These are phyloP conservation scores for Coemansia sp. DNA, from an alignment of 192 early-diverging fungal species.

Conservation along the genomic window DNA sequence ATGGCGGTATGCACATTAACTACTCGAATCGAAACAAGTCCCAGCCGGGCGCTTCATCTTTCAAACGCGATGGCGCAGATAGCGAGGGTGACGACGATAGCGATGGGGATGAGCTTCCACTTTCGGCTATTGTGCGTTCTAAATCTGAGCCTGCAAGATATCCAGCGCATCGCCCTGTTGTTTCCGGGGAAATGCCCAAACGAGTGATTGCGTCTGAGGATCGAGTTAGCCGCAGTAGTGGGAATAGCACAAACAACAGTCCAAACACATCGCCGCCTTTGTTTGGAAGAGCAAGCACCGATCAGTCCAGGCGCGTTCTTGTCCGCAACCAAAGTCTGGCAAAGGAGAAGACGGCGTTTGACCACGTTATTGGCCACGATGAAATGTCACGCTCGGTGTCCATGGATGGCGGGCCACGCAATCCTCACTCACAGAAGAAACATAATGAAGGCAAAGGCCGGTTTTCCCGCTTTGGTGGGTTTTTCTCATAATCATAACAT, in stretches of 20 bases:
- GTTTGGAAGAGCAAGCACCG: not conserved
- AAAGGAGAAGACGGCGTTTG: not conserved
- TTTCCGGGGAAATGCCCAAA: not conserved
- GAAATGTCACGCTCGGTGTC: not conserved
- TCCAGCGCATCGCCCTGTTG: not conserved
- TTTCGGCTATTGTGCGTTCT: slow-evolving; percentile 39
- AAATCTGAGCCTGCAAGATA: slow-evolving; percentile 33
- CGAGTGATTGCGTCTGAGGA: not conserved
- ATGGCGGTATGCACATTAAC: slow-evolving; percentile 29
- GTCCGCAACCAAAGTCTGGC: not conserved
- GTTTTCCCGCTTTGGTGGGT: not conserved
- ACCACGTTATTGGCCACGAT: not conserved
- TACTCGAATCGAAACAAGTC: slow-evolving; percentile 14
- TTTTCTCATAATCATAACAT: not conserved
- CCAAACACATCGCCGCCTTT: not conserved
- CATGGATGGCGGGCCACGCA: not conserved
- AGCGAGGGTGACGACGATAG: slow-evolving; percentile 12
- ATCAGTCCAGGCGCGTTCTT: not conserved
- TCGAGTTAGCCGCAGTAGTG: not conserved
- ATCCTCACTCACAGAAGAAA: not conserved
- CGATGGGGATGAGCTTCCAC: slow-evolving; percentile 45
- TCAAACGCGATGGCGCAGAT: not conserved
- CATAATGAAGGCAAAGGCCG: not conserved
- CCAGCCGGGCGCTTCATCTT: not conserved
- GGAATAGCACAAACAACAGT: not conserved